These are phyloP conservation scores for Tuber magnatum DNA, from an alignment of 495 filamentous ascomycete species.

Conservation along the genomic window DNA sequence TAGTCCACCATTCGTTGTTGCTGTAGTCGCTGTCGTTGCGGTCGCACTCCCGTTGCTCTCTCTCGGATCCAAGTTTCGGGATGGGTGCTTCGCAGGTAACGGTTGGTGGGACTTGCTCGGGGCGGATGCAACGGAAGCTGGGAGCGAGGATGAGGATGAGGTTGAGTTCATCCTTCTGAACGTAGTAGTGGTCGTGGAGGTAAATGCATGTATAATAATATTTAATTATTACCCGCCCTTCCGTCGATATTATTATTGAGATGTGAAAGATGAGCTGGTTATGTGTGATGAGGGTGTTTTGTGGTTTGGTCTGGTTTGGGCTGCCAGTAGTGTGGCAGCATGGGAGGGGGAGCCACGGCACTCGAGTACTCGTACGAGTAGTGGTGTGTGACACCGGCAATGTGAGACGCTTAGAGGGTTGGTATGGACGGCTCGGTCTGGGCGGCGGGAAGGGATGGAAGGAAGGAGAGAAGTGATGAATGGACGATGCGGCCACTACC, in stretches of 20 bases:
- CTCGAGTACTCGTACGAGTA: not conserved
- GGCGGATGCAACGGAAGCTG: not conserved
- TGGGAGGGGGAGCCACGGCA: not conserved
- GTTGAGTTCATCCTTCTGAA: conserved; percentile 3
- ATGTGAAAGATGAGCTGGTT: not conserved
- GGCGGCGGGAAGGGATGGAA: not conserved
- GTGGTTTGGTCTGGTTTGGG: not conserved
- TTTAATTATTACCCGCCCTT: not conserved
- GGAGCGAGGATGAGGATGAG: not conserved
- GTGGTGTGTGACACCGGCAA: not conserved
- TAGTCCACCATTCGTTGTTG: conserved; percentile 1
- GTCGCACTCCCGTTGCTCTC: not conserved
- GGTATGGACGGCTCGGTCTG: not conserved
- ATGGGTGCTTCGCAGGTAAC: conserved; percentile 8
- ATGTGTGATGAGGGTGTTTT: conserved; percentile 2
- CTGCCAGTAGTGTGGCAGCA: not conserved
- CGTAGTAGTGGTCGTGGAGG: conserved; percentile 2
- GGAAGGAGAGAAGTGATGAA: not conserved
- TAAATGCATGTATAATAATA: conserved; percentile 5
- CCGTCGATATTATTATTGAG: not conserved
- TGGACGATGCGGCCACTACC: not conserved
- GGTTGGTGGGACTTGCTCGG: not conserved
- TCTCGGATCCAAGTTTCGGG: not conserved
- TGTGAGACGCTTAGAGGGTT: not conserved
- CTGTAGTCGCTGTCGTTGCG: not conserved